Base-by-base conservation (phyloP, 2,329 filamentous ascomycete species). In the Aspergillus calidoustus region DNA sequence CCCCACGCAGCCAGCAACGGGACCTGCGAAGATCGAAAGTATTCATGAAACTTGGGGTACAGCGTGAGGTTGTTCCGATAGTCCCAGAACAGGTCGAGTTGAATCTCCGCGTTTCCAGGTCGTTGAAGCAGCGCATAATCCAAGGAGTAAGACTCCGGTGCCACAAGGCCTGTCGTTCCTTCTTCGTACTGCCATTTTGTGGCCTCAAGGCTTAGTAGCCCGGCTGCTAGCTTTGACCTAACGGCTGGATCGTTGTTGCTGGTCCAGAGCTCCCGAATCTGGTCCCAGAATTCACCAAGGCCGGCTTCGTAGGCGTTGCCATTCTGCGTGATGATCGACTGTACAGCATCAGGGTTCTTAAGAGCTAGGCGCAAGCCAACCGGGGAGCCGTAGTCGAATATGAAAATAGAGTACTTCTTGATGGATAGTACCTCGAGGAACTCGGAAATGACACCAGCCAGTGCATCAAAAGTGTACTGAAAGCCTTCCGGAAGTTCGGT, bases 331-430 rank as follows among this genome's bases (percentile, higher is more conserved):
- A 88, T 78, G 64, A 88, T 84, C 15, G 84, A 83, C 43, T 77
- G 75, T 57, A 88, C 74, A 11, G 77, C 75, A 0, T 80, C 71
- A 0, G 83, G 82, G 2, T 81, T 76, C 48, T 80, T 65, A 2
- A 87, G 76, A 0, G 85, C 85, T 2, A 88, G 75, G 2, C 84
- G 80, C 25, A 87, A 74, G 1, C 81, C 86, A 0, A 80, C 78
- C 0, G 87, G 86, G 0, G 85, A 84, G 54, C 86, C 86, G 69
- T 88, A 88, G 76, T 89, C 86, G 70, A 89, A 88, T 64, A 88
- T 81, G 71, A 87, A 89, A 30, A 86, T 72, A 15, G 82, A 80
- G 72, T 83, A 87, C 34, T 78, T 79, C 15, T 68, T 63, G 41
- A 87, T 76, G 3, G 74, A 62, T 8, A 88, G 73, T 0, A 77